Base-by-base conservation (phyloP, 805 yeast species). In the Komagataella ulmi region DNA sequence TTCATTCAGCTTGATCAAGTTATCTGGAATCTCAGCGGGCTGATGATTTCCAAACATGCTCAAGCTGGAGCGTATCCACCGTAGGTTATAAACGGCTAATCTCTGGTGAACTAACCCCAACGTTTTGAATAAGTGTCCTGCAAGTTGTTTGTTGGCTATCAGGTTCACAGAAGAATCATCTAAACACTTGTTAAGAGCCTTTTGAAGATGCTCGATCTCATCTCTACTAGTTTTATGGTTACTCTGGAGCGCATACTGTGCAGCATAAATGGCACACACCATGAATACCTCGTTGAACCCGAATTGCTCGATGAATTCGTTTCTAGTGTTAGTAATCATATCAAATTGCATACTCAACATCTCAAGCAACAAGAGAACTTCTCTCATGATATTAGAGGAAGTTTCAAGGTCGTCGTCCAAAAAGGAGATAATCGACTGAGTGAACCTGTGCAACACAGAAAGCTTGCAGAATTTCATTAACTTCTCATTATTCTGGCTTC, bases 211-310 rank as follows among this genome's bases (percentile, higher is more conserved):
- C 40, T 30, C 40, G 8, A 30, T 5, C 21, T 14, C 24, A 6
- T 46, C 48, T 3, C 46, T n/a, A 7, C 46, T 44, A 21, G 53
- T 40, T 14, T 53, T 56, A 7, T 48, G 30, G 8, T 54, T 44
- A 1, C 58, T 51, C 14, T 53, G 47, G 51, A 54, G 52, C 45
- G 57, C 59, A 47, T 57, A 53, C 7, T 57, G 45, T 40, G 54
- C 57, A 6, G 58, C 58, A 7, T 50, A 44, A 5, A 53, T 52
- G 2, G 49, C 48, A 49, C 53, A 56, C n/a, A 57, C 46, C 51
- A 54, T 51, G 40, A 30, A 30, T 10, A 30, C 40, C 40, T 30
- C 40, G 24, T 36, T 17, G 45, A n/a, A 8, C 8, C 46, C 7
- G 21, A 36, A 19, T 14, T 52, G 14, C 43, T 46, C 18, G n/a